Percentiles rank a stretch among this genome's conserved stretches.
Conservation (phyloP, 306 rosid genomes). For the Albizia julibrissin region DNA sequence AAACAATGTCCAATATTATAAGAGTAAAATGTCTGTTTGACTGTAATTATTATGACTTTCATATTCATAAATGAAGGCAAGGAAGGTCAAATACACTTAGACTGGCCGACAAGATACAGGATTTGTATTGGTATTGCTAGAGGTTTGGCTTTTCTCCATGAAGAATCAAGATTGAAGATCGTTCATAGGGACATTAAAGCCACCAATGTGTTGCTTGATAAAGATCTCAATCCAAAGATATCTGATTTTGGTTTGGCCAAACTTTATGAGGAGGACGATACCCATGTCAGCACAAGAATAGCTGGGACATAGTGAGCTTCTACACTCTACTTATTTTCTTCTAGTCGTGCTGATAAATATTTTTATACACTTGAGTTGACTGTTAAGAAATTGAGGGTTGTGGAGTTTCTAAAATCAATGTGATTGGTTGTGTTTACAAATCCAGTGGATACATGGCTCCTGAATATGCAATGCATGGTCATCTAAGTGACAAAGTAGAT, state of each 20-base stretch:
- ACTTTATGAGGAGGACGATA: slow-evolving; percentile 65
- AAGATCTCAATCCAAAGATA: slow-evolving; percentile 67
- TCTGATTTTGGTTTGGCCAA: slow-evolving; percentile 79
- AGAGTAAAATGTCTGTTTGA: neutral
- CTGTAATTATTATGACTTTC: slow-evolving; percentile 13
- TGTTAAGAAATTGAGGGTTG: neutral
- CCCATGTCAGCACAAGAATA: slow-evolving; percentile 70
- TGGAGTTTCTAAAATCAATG: neutral
- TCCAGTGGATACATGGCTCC: slow-evolving; percentile 62
- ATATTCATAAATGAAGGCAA: slow-evolving; percentile 36
- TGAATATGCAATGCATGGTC: slow-evolving; percentile 72
- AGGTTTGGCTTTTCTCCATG: slow-evolving; percentile 81
- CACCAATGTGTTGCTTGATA: slow-evolving; percentile 73
- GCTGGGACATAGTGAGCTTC: slow-evolving; percentile 70
- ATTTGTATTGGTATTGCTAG: slow-evolving; percentile 73
- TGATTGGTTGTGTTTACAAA: slow-evolving; percentile 24
- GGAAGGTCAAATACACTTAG: slow-evolving; percentile 38
- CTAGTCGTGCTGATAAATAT: neutral
- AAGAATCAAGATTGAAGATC: slow-evolving; percentile 75
- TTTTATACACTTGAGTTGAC: neutral
- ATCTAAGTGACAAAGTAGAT: slow-evolving; percentile 76
- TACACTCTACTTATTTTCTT: neutral
- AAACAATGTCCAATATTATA: neutral
- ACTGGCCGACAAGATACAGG: slow-evolving; percentile 67
- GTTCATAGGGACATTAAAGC: slow-evolving; percentile 86